These are phyloP conservation scores for Wickerhamomyces chaumierensis DNA, from an alignment of 805 yeast genomes.

Conservation along the genomic window DNA sequence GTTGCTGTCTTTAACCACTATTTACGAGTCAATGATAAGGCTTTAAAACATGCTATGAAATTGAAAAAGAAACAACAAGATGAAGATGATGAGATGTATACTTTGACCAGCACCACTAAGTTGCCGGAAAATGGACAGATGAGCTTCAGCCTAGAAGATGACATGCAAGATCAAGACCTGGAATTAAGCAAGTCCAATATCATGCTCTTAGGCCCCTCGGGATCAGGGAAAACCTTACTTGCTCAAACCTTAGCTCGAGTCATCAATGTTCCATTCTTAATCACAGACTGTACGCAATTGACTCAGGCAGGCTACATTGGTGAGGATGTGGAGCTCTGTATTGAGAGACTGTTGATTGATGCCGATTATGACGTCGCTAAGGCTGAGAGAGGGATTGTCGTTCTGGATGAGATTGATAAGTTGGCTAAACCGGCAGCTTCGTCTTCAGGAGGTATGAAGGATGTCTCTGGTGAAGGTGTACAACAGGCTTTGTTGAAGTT, in stretches of 20 bases:
- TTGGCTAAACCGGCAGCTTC: constrained; percentile 41
- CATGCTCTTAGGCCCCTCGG: constrained; percentile 47
- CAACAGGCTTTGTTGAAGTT: constrained; percentile 48
- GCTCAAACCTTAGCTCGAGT: constrained; percentile 43
- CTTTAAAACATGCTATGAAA: constrained; percentile 20
- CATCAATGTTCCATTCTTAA: constrained; percentile 44
- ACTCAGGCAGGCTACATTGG: constrained; percentile 61
- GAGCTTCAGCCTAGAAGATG: constrained; percentile 14
- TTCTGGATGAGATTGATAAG: constrained; percentile 50
- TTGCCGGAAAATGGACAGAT: constrained; percentile 21
- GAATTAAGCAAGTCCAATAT: constrained; percentile 46
- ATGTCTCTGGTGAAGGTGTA: constrained; percentile 56
- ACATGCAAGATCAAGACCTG: constrained; percentile 25
- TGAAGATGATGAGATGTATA: constrained; percentile 20
- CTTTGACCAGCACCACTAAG: constrained; percentile 9
- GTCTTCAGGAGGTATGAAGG: constrained; percentile 36
- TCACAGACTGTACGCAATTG: constrained; percentile 49
- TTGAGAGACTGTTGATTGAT: constrained; percentile 37
- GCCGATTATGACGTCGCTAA: constrained; percentile 40
- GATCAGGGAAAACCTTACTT: constrained; percentile 49
- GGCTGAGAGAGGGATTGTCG: constrained; percentile 47
- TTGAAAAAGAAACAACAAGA: constrained; percentile 16
- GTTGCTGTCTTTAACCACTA: constrained; percentile 54
- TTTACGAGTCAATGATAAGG: constrained; percentile 33
- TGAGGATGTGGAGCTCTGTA: constrained; percentile 49